A percentile compares a stretch with the other conserved stretches of the same genome.
Conservation (phyloP, 768 basidiomycete genomes). For the Tulasnella sp. region DNA sequence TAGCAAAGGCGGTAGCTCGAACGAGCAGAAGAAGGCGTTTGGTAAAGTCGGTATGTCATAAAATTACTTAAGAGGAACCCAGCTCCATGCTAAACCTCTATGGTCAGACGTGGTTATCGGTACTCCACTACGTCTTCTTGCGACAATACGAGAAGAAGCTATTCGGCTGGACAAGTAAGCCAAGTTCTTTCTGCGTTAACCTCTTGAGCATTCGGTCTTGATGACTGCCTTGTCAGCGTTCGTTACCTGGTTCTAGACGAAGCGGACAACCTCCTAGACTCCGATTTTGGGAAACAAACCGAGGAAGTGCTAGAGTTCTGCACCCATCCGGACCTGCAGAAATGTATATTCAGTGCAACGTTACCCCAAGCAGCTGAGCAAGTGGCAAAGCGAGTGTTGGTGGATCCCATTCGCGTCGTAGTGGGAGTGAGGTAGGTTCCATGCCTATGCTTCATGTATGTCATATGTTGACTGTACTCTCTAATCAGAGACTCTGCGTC, state of each 20-base stretch:
- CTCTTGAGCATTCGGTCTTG: neutral
- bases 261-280: slow-evolving; percentile 81
- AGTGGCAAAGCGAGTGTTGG: slow-evolving; percentile 73
- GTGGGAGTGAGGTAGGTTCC: slow-evolving; percentile 91
- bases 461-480: neutral
- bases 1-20: slow-evolving; percentile 73
- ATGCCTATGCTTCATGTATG: no score
- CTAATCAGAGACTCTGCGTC: slow-evolving; percentile 76
- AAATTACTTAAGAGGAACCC: no score
- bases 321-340: slow-evolving; percentile 55
- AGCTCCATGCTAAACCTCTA: neutral
- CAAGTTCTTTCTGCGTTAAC: slow-evolving; percentile 21
- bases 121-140: slow-evolving; percentile 81
- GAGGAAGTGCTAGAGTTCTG: slow-evolving; percentile 79
- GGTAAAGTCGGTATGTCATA: slow-evolving; percentile 65
- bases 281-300: slow-evolving; percentile 79
- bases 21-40: slow-evolving; percentile 47
- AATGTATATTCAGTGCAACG: slow-evolving; percentile 90
- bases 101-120: slow-evolving; percentile 75
- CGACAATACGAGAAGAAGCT: slow-evolving; percentile 56
- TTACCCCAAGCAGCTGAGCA: slow-evolving; percentile 82
- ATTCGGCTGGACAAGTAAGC: slow-evolving; percentile 60
- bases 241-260: slow-evolving; percentile 82
- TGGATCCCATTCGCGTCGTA: slow-evolving; percentile 80
- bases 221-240: slow-evolving; percentile 39